phyloP scores from a whole-genome alignment of 306 rosid genomes.

The Coriaria nepalensis region DNA sequence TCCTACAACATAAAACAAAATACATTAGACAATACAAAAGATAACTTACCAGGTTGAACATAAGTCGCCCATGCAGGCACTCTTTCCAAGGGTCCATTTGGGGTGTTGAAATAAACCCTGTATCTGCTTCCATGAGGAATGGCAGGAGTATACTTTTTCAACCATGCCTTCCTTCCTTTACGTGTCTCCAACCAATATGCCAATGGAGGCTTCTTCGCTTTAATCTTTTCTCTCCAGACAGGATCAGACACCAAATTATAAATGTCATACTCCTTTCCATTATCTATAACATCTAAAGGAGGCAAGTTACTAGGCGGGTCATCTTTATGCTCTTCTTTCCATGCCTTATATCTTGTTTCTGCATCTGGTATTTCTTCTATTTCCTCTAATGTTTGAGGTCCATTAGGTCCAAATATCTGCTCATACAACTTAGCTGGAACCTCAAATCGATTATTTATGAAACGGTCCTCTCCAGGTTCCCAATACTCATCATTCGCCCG shows the following conservation, averaged over 20 bases:
- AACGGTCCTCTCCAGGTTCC: conserved; percentile 94
- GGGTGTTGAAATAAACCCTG: conserved; percentile 90
- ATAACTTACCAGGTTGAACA: conserved; percentile 77
- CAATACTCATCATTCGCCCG: conserved; percentile 76
- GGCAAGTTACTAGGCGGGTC: conserved; percentile 36
- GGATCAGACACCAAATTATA: conserved; percentile 61
- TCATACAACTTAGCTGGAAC: conserved; percentile 79
- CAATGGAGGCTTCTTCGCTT: conserved; percentile 60
- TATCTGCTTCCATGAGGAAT: conserved; percentile 95
- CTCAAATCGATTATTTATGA: conserved; percentile 54
- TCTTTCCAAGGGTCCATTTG: conserved; percentile 78
- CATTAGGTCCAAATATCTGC: conserved; percentile 91
- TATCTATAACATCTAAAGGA: conserved; percentile 58
- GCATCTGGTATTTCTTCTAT: conserved; percentile 76
- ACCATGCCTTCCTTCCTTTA: conserved; percentile 92
- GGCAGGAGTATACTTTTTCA: conserved; percentile 64
- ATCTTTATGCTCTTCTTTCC: conserved; percentile 63
- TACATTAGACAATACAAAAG: conserved; percentile 1
- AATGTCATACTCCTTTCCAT: conserved; percentile 73
- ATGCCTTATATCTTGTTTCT: conserved; percentile 70
- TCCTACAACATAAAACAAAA: neutral
- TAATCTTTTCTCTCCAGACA: conserved; percentile 40
- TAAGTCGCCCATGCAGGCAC: conserved; percentile 99
- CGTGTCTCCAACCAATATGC: conserved; percentile 86
- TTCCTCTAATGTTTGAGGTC: conserved; percentile 82